Base-by-base conservation (phyloP, 2,329 filamentous ascomycete species). In the Ramularia endophylla region DNA sequence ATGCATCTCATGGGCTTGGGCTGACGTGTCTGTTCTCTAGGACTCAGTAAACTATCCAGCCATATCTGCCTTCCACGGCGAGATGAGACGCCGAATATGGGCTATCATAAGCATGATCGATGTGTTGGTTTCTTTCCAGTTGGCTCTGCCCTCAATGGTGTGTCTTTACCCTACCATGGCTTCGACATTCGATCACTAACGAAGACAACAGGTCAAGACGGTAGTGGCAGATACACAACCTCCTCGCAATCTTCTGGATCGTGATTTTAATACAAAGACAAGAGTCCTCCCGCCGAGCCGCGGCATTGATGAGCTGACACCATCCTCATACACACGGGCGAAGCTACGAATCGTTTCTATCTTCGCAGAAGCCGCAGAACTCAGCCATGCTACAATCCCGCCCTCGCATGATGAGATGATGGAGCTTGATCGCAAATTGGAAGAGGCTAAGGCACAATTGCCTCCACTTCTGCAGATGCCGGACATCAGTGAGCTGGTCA, bases 111-210 rank as follows among this genome's bases (percentile, higher is more conserved):
- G 60, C 31, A 68, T 70, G 48, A 50, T 72, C 3, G 71, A 74
- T 25, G 57, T 68, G 0, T 46, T 73, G 7, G 60, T 71, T 29
- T 71, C 68, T 0, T 71, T 70, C 30, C 67, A 72, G 40, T 59
- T 72, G 27, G 71, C 71, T 0, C 56, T 74, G 13, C 72, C 71
- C 2, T 68, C 67, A n/a, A 69, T 73, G 63, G 64, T 73, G 9
- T 60, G 62, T 40, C 28, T 9, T 3, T 3, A n/a, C n/a, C n/a
- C n/a, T n/a, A n/a, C 4, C 1, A 20, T 11, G 8, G 20, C 6
- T 17, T 3, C 13, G n/a, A 4, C 11, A 13, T 31, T 5, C 8
- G 6, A 15, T 31, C 15, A 35, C 43, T 46, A 22, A 49, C 27
- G 3, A 8, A 15, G n/a, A 4, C 5, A 9, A 9, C 13, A 43